Conservation (phyloP, 495 filamentous ascomycete genomes). For the Xylaria longipes region DNA sequence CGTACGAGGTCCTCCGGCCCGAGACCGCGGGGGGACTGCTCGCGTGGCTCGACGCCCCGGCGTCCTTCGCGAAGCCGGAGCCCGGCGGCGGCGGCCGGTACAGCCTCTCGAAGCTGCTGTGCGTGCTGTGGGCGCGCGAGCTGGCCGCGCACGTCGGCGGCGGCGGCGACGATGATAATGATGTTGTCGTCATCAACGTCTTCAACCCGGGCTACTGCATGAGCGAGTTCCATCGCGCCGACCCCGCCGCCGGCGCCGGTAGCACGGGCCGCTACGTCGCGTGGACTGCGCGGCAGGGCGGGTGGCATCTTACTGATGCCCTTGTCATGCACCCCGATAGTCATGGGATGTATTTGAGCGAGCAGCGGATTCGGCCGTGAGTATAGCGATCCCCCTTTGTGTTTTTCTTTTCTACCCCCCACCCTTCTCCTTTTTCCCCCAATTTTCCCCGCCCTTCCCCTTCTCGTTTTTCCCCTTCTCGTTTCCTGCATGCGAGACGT, state of each 20-base stretch:
- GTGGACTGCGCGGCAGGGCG: slow-evolving; percentile 28
- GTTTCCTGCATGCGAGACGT: background rate
- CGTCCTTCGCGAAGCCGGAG: slow-evolving; percentile 17
- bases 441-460: background rate
- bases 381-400: background rate
- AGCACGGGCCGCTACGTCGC: slow-evolving; percentile 9
- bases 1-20: slow-evolving; percentile 39
- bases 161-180: no score
- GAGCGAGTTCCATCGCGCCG: slow-evolving; percentile 48
- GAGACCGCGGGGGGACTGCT: slow-evolving; percentile 45
- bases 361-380: slow-evolving; percentile 35
- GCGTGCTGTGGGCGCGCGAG: slow-evolving; percentile 54
- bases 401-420: background rate
- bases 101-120: slow-evolving; percentile 57
- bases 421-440: background rate
- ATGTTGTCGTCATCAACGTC: slow-evolving; percentile 57
- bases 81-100: slow-evolving; percentile 51
- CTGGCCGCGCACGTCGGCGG: slow-evolving; percentile 42
- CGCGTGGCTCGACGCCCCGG: slow-evolving; percentile 50
- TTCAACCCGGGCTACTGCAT: slow-evolving; percentile 58
- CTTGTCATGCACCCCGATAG: slow-evolving; percentile 28
- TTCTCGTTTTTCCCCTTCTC: background rate
- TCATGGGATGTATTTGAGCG: slow-evolving; percentile 30
- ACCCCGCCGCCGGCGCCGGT: slow-evolving; percentile 34
- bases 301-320: slow-evolving; percentile 33